Conservation (phyloP, 208 protist species). For the Porcisia deanei region DNA sequence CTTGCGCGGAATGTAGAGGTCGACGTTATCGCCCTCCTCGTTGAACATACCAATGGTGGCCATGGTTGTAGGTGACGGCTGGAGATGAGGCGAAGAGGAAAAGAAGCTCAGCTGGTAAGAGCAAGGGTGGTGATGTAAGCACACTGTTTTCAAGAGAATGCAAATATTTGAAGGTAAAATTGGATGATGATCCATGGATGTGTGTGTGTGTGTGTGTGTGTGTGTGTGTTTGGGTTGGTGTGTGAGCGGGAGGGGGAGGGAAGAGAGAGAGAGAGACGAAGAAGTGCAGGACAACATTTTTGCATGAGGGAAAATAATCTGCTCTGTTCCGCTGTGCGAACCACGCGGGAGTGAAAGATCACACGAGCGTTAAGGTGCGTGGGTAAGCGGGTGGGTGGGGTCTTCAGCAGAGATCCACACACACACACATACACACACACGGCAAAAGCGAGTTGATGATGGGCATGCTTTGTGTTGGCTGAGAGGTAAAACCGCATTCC, state of each 20-base stretch:
- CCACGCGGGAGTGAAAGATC: no score
- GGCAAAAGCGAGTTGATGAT: not conserved
- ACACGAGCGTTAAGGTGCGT: not conserved
- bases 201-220: no score
- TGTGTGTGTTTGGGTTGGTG: no score
- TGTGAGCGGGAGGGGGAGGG: no score
- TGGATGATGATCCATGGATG: not conserved
- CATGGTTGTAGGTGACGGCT: conserved; percentile 43
- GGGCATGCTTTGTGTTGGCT: not conserved
- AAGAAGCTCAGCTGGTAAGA: not conserved
- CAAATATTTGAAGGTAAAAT: not conserved
- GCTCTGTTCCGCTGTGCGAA: not conserved
- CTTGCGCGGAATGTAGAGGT: conserved; percentile 97
- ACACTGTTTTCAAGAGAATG: not conserved
- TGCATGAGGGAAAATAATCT: no score
- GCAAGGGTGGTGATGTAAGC: not conserved
- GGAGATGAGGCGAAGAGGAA: not conserved
- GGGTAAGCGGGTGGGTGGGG: not conserved
- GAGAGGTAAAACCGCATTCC: no score
- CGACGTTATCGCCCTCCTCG: conserved; percentile 92
- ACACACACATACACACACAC: not conserved
- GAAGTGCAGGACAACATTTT: no score
- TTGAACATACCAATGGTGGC: conserved; percentile 91
- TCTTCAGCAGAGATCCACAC: not conserved
- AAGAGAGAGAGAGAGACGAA: no score